These are phyloP conservation scores for Elongisporangium prolatum DNA, from an alignment of 352 stramenopile species.

Conservation along the genomic window DNA sequence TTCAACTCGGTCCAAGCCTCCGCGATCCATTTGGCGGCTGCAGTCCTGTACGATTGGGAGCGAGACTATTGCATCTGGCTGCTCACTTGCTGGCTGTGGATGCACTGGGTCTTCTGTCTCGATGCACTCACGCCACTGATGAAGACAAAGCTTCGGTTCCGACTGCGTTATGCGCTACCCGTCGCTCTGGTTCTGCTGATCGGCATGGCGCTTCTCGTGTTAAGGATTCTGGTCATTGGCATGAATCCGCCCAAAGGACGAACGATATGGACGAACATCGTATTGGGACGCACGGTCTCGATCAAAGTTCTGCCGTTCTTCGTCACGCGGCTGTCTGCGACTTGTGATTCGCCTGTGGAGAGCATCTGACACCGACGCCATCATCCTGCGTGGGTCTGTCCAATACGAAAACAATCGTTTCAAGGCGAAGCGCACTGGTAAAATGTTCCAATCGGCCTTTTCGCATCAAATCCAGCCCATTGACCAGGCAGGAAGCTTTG, in stretches of 20 bases:
- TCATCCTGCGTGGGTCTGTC: not conserved
- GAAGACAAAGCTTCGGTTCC: slow-evolving; percentile 7
- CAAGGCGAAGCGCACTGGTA: not conserved
- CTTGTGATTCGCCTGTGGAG: not conserved
- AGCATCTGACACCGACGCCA: not conserved
- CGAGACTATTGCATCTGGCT: slow-evolving; percentile 6
- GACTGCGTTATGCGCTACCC: not conserved
- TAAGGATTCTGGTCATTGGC: not conserved
- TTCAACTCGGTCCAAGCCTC: slow-evolving; percentile 12
- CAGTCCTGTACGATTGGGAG: slow-evolving; percentile 8
- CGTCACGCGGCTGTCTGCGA: not conserved
- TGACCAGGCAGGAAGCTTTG: no score
- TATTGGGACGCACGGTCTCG: not conserved
- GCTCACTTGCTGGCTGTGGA: slow-evolving; percentile 10
- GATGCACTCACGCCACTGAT: slow-evolving; percentile 10
- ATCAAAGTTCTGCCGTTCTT: not conserved
- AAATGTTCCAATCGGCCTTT: no score
- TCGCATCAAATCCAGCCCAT: no score
- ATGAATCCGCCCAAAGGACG: not conserved
- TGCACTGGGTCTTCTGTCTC: slow-evolving; percentile 12
- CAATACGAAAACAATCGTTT: not conserved
- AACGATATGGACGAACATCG: not conserved
- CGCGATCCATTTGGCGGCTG: slow-evolving; percentile 8
- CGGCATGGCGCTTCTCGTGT: not conserved
- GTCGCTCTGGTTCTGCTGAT: not conserved